Evolutionary conservation across 371 early-diverging fungal species (phyloP), one percentile per base, ranked within the genome.

Genomic region (Mortierella sp.): DNA sequence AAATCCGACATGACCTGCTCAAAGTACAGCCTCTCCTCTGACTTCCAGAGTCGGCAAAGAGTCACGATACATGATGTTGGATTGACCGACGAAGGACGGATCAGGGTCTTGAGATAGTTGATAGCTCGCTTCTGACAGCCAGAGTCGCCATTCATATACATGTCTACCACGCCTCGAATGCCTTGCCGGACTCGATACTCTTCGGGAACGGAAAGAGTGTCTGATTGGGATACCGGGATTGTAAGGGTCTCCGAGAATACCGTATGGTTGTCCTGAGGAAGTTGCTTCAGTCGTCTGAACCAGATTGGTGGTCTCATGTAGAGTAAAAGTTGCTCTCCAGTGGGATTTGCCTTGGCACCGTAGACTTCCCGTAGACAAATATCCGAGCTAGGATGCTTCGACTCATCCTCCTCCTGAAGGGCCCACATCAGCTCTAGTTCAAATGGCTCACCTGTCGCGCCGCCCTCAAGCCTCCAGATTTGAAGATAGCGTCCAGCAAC

Each of bases 401-500:
- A 12, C 1, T 24, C 21, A 17, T 57, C 53, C 17, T 57, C 48
- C 9, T 8, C 25, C 34, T 49, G 40, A 19, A 60, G 29, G 2
- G 43, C 52, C 60, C 60, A 60, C 3, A 60, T 9, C 1, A 52
- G 29, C 24, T 60, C 53, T 7, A 60, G 27, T 45, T 43, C 34
- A 7, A 44, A 39, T 2, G 31, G 22, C 12, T 52, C 53, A 0
- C 17, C 2, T 9, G 45, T 19, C 14, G 52, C 13, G 14, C 40
- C 21, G 10, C 43, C 31, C 21, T 37, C 2, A 3, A 60, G 40
- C 22, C 52, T 60, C 60, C 60, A 60, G 14, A 51, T 25, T 22
- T 60, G 60, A 16, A 60, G 43, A 39, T 52, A 60, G 31, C 53
- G 52, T 6, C 60, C 60, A 2, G 52, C 31, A 10, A 60, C 46